Conservation (phyloP, 345 rosid genomes). For the Eucalyptus marginata region DNA sequence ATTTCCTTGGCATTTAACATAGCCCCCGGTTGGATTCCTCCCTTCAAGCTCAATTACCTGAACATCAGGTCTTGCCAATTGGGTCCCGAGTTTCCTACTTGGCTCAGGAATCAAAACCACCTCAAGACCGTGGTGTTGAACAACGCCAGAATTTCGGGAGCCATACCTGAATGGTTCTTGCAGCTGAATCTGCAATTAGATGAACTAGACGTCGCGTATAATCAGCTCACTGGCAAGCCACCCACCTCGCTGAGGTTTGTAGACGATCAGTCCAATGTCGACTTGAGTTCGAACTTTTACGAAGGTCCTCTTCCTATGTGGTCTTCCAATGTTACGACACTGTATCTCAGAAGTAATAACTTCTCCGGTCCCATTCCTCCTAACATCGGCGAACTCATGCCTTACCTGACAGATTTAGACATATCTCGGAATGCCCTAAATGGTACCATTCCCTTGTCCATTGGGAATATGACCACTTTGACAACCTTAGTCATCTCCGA, state of each 20-base stretch:
- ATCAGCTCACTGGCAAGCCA: background rate
- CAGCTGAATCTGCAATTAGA: background rate
- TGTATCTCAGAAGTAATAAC: background rate
- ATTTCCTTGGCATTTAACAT: background rate
- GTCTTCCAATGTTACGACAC: background rate
- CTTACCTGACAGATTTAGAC: background rate
- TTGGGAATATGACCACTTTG: background rate
- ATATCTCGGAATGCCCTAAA: background rate
- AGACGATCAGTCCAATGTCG: background rate
- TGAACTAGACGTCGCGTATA: background rate
- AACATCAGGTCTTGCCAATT: background rate
- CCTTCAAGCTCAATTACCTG: background rate
- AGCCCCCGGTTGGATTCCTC: background rate
- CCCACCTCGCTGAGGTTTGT: background rate
- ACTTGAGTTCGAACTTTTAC: background rate
- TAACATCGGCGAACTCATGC: background rate
- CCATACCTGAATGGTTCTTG: background rate
- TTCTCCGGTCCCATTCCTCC: background rate
- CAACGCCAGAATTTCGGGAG: fast-evolving
- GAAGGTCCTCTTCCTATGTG: background rate
- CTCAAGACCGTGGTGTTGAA: background rate
- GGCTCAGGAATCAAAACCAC: conserved; percentile 18
- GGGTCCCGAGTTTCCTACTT: background rate
- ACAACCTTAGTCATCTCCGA: background rate
- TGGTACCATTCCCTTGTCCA: background rate